Evolutionary conservation across 345 rosid genomes (phyloP).

Genomic region (Turnera subulata): DNA sequence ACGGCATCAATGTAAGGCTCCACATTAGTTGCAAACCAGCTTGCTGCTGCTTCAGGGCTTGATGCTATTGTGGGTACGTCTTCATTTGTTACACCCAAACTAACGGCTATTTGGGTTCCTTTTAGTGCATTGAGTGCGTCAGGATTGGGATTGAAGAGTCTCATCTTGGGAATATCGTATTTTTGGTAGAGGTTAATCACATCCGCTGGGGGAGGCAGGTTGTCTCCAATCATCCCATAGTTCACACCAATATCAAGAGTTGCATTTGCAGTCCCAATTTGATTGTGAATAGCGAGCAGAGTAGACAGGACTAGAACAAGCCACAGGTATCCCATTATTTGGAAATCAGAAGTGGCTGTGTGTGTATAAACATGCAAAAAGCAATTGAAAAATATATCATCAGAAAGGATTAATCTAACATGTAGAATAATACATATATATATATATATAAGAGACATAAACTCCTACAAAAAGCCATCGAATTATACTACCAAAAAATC

Average conservation of each 20-base stretch:
- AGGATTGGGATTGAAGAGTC: constrained; percentile 17
- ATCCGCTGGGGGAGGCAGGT: constrained; percentile 14
- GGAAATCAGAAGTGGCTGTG: background rate
- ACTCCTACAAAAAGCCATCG: too few species aligned
- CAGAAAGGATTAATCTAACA: too few species aligned
- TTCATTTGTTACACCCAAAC: constrained; percentile 8
- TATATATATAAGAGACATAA: too few species aligned
- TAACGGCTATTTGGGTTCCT: constrained; percentile 4
- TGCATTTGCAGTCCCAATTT: background rate
- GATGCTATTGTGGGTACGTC: constrained; percentile 15
- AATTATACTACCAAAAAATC: too few species aligned
- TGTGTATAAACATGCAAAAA: too few species aligned
- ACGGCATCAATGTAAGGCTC: constrained; percentile 4
- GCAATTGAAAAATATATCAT: too few species aligned
- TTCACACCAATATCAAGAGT: constrained; percentile 14
- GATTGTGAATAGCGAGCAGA: background rate
- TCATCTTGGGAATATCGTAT: constrained; percentile 1
- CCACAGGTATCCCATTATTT: background rate
- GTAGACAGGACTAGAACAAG: background rate
- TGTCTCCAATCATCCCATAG: constrained; percentile 8
- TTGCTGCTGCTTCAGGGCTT: constrained; percentile 1
- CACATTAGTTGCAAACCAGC: constrained; percentile 9
- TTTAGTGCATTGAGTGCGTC: constrained; percentile 8
- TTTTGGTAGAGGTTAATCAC: constrained; percentile 13
- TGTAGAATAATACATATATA: too few species aligned